Evolutionary conservation across 2,329 filamentous ascomycete genomes (phyloP), one percentile per base, ranked within the genome.

Genomic region (Neopestalotiopsis rosae): DNA sequence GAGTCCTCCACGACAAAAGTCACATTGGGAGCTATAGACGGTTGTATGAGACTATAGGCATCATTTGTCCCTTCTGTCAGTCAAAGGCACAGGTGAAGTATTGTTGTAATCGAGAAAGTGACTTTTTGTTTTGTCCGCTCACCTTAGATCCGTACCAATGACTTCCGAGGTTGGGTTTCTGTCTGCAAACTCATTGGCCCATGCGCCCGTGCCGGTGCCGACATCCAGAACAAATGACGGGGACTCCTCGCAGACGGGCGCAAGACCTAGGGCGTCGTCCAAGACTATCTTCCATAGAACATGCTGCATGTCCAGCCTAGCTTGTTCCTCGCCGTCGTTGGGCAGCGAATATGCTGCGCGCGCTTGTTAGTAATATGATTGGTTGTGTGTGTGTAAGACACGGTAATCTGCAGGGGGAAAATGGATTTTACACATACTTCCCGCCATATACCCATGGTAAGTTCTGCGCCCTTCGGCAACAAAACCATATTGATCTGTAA

Each of bases 91-190:
- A 7, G 24, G 3, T 28, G 24, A 28, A 28, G 24, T 28, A 28
- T 28, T 28, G 24, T 28, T 28, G 24, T 28, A 28, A 28, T 4
- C 3, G 24, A 58, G 56, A 62, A 32, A n/a, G 49, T 24, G 34
- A 30, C 9, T 49, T n/a, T 32, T 49, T 65, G 5, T 49, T 30
- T 32, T 49, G 38, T 1, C 6, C 34, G 45, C 45, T 49, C 24
- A 52, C 45, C 68, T 69, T 7, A 69, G 40, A 45, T 69, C 68
- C 7, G 34, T 69, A 1, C 68, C 68, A 13, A 69, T 49, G 14
- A 69, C 40, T 14, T 64, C 30, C 5, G 67, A 57, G 4, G 64
- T n/a, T 32, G 64, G 64, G 13, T 66, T 66, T 30, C 56, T 45
- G 14, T 66, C 64, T 5, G 64, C 64, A 66, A 66, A 66, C 24